phyloP scores from a whole-genome alignment of 345 rosid species.

The Moricandia moricandioides region DNA sequence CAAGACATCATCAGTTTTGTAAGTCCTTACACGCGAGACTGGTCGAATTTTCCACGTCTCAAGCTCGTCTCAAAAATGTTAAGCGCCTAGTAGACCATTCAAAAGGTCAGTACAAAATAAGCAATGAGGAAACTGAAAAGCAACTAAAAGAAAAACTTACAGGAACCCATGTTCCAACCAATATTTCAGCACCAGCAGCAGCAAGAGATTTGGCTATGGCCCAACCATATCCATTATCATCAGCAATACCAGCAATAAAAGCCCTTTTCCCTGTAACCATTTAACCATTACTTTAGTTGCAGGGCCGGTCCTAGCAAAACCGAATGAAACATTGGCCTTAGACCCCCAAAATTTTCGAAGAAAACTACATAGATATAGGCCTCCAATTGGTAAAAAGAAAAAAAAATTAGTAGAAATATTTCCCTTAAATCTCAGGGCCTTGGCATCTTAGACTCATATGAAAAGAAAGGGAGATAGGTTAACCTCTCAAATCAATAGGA shows the following conservation, averaged over 20 bases:
- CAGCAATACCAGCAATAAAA: constrained; percentile 95
- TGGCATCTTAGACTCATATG: neutral
- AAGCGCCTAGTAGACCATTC: constrained; percentile 54
- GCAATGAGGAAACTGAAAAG: constrained; percentile 7
- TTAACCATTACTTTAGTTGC: neutral
- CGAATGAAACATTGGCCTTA: too few species aligned
- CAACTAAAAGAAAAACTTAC: constrained; percentile 42
- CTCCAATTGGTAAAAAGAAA: too few species aligned
- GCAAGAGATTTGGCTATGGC: constrained; percentile 98
- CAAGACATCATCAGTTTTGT: neutral
- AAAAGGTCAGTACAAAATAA: constrained; percentile 28
- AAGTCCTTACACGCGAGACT: constrained; percentile 79
- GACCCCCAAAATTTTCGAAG: too few species aligned
- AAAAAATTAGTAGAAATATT: too few species aligned
- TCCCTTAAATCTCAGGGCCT: too few species aligned
- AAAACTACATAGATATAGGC: too few species aligned
- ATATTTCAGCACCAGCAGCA: constrained; percentile 96
- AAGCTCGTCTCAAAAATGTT: constrained; percentile 91
- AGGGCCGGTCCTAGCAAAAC: too few species aligned
- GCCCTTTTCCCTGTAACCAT: constrained; percentile 73
- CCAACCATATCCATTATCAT: constrained; percentile 99
- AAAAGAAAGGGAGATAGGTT: neutral
- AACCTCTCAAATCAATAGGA: constrained; percentile 86
- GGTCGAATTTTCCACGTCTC: constrained; percentile 92
- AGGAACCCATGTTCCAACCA: constrained; percentile 99